A percentile compares a stretch with the other conserved stretches of the same genome.
Evolutionary conservation across 768 basidiomycete genomes (phyloP).

Genomic region (Jaapia argillacea): DNA sequence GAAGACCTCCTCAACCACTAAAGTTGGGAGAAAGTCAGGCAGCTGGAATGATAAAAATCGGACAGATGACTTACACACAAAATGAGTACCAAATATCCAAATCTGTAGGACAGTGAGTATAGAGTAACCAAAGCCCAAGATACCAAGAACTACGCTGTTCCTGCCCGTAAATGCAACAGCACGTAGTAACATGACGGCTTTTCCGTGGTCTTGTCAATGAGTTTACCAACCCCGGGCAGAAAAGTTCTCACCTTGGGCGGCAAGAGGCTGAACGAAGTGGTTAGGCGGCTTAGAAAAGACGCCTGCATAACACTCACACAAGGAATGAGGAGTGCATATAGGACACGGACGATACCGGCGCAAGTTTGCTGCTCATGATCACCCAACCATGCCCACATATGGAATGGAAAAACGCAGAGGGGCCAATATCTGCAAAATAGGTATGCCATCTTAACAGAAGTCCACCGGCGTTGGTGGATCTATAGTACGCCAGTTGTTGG

Average conservation of each 20-base stretch:
- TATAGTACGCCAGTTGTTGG: neutral
- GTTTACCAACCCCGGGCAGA: no score
- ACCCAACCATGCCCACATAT: conserved; percentile 4
- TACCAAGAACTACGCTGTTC: neutral
- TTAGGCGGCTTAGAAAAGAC: no score
- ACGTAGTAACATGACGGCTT: neutral
- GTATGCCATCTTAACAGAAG: conserved; percentile 5
- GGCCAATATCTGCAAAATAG: conserved; percentile 10
- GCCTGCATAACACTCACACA: conserved; percentile 5
- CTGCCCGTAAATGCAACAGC: neutral
- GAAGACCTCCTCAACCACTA: neutral
- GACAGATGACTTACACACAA: neutral
- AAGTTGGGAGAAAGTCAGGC: neutral
- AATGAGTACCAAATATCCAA: neutral
- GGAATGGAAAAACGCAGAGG: conserved; percentile 4
- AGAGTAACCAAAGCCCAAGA: neutral
- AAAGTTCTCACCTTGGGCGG: no score
- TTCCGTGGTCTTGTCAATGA: no score
- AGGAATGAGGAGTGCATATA: conserved; percentile 5
- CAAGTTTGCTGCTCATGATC: conserved; percentile 3
- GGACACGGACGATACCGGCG: neutral
- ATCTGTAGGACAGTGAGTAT: neutral
- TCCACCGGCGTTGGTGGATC: conserved; percentile 9
- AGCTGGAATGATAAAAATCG: neutral
- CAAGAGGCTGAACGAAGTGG: no score